A percentile compares a stretch with the other conserved stretches of the same genome.
Conservation (phyloP, 768 basidiomycete species). For the Leccinum broughii region DNA sequence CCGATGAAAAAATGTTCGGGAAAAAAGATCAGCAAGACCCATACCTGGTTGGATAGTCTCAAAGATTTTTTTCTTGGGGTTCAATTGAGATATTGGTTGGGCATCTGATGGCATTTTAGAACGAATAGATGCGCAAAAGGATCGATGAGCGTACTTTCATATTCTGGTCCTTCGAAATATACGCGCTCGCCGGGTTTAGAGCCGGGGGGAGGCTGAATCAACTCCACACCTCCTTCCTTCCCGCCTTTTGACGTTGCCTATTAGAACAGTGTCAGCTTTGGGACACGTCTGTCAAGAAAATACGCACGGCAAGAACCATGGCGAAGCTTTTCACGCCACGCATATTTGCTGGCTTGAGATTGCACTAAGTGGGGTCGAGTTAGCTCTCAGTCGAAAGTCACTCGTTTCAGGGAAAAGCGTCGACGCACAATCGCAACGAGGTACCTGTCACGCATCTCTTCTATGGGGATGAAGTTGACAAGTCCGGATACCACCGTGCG, state of each 20-base stretch:
- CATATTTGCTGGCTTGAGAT: constrained; percentile 96
- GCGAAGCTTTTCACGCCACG: constrained; percentile 97
- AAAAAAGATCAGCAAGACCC: constrained; percentile 9
- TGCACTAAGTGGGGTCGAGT: constrained; percentile 53
- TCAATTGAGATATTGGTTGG: constrained; percentile 78
- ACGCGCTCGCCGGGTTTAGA: constrained; percentile 91
- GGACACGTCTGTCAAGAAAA: background rate
- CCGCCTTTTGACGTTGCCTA: constrained; percentile 91
- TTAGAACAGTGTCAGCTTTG: constrained; percentile 2
- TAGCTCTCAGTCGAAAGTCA: background rate
- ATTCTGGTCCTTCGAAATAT: constrained; percentile 92
- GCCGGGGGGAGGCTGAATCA: constrained; percentile 83
- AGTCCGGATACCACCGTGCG: constrained; percentile 96
- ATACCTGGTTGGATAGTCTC: constrained; percentile 92
- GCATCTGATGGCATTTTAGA: constrained; percentile 41
- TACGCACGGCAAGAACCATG: constrained; percentile 89
- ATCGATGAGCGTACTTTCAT: constrained; percentile 57
- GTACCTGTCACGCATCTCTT: constrained; percentile 83
- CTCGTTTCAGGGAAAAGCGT: background rate
- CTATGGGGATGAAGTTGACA: constrained; percentile 95
- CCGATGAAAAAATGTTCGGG: background rate
- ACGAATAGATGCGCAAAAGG: background rate
- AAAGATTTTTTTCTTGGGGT: constrained; percentile 99
- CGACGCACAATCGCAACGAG: constrained; percentile 76
- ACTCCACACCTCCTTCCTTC: constrained; percentile 87